These are phyloP conservation scores for Colletotrichum siamense DNA, from an alignment of 2,329 filamentous ascomycete genomes.

Conservation along the genomic window DNA sequence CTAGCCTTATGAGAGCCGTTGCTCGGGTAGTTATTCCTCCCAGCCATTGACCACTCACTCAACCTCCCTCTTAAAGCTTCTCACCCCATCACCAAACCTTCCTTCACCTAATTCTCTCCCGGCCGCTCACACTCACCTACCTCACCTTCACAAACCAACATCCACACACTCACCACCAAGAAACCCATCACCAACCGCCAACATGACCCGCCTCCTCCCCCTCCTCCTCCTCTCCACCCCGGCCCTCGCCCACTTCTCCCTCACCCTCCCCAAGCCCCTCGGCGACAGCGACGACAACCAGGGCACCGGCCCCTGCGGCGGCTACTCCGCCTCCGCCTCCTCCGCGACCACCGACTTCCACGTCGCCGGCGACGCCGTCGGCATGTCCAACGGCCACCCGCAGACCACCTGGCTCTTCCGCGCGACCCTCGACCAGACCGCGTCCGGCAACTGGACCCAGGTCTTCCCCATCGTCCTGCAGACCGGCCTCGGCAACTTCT, in stretches of 20 bases:
- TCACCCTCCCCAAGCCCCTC: slow-evolving; percentile 52
- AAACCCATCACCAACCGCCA: not conserved
- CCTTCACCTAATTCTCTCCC: not conserved
- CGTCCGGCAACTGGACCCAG: slow-evolving; percentile 57
- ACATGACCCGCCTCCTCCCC: slow-evolving; percentile 30
- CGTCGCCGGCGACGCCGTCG: slow-evolving; percentile 60
- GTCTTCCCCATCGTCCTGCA: slow-evolving; percentile 60
- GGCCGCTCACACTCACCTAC: too few relatives aligned
- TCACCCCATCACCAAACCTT: not conserved
- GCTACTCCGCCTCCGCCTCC: slow-evolving; percentile 51
- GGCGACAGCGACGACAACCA: slow-evolving; percentile 53
- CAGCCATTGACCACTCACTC: not conserved
- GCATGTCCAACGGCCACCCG: slow-evolving; percentile 53
- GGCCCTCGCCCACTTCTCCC: slow-evolving; percentile 58
- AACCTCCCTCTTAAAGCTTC: not conserved
- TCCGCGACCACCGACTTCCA: slow-evolving; percentile 55
- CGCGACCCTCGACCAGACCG: slow-evolving; percentile 56
- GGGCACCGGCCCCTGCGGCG: slow-evolving; percentile 57
- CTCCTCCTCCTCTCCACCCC: slow-evolving; percentile 43
- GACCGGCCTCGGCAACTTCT: slow-evolving; percentile 60
- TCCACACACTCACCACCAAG: not conserved
- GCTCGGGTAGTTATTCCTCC: not conserved
- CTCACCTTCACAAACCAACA: not conserved
- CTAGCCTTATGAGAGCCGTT: not conserved
- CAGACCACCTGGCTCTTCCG: slow-evolving; percentile 63